Evolutionary conservation across 2,329 filamentous ascomycete species (phyloP).

Genomic region (Esteya vermicola): DNA sequence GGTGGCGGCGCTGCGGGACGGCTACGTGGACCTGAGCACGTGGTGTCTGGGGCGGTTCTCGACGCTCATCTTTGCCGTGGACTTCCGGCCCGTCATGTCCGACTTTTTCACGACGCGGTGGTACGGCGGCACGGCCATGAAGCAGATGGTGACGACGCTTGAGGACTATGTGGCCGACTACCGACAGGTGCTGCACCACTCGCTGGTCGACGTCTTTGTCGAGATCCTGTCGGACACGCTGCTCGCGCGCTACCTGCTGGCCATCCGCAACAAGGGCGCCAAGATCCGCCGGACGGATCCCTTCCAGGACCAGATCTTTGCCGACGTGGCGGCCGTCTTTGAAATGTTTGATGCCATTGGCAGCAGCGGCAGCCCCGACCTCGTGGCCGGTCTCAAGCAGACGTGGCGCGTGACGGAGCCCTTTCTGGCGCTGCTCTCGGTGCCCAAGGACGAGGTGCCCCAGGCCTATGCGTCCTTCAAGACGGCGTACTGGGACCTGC

Average conservation of each 20-base stretch:
- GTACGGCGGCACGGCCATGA: conserved; percentile 75
- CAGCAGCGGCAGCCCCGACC: conserved; percentile 35
- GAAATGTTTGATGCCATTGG: conserved; percentile 61
- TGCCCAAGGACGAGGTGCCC: conserved; percentile 58
- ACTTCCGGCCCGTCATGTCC: conserved; percentile 70
- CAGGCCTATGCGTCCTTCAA: conserved; percentile 78
- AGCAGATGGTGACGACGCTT: conserved; percentile 86
- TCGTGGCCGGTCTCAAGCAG: conserved; percentile 63
- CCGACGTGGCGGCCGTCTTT: conserved; percentile 82
- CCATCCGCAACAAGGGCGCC: conserved; percentile 77
- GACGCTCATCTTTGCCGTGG: conserved; percentile 73
- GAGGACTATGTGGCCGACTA: conserved; percentile 92
- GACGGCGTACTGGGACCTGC: conserved; percentile 78
- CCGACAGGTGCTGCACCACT: conserved; percentile 67
- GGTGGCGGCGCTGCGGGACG: conserved; percentile 63
- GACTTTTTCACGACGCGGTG: conserved; percentile 86
- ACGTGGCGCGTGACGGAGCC: conserved; percentile 86
- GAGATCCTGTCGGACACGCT: conserved; percentile 90
- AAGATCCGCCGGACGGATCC: conserved; percentile 79
- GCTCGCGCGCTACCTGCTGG: conserved; percentile 68
- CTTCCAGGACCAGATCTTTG: conserved; percentile 84
- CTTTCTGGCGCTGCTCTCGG: conserved; percentile 66
- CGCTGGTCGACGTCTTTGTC: conserved; percentile 78
- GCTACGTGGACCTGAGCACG: conserved; percentile 88
- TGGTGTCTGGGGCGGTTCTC: conserved; percentile 85